phyloP scores from a whole-genome alignment of 345 rosid genomes.

The Populus deltoides region DNA sequence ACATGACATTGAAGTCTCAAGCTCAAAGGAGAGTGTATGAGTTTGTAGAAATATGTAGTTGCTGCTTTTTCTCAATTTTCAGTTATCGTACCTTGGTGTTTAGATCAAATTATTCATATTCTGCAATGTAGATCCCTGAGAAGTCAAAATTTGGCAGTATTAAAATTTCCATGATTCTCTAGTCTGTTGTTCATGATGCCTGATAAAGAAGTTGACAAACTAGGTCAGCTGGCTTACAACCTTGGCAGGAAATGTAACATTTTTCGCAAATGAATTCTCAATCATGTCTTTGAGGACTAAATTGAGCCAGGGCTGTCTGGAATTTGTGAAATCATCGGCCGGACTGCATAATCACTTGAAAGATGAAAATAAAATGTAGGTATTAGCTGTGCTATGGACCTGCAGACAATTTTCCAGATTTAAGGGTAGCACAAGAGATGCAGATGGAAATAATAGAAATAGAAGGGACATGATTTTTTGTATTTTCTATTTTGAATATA shows the following conservation, averaged over 20 bases:
- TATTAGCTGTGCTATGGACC: background rate
- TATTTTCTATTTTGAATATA: too few relatives aligned
- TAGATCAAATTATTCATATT: conserved; percentile 18
- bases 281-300: too few relatives aligned
- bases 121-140: conserved; percentile 10
- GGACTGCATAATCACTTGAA: too few relatives aligned
- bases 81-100: conserved; percentile 12
- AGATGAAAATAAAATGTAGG: too few relatives aligned
- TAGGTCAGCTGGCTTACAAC: background rate
- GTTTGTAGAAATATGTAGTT: conserved; percentile 20
- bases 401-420: background rate
- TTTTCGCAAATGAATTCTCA: background rate
- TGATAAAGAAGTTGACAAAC: background rate
- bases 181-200: background rate
- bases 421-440: too few relatives aligned
- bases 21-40: conserved; percentile 74
- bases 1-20: conserved; percentile 44
- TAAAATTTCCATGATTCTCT: background rate
- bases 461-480: too few relatives aligned
- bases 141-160: background rate
- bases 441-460: too few relatives aligned
- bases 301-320: too few relatives aligned
- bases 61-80: background rate
- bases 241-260: background rate
- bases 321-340: too few relatives aligned